phyloP scores from a whole-genome alignment of 495 filamentous ascomycete species.

The Lasiosphaeria hispida region DNA sequence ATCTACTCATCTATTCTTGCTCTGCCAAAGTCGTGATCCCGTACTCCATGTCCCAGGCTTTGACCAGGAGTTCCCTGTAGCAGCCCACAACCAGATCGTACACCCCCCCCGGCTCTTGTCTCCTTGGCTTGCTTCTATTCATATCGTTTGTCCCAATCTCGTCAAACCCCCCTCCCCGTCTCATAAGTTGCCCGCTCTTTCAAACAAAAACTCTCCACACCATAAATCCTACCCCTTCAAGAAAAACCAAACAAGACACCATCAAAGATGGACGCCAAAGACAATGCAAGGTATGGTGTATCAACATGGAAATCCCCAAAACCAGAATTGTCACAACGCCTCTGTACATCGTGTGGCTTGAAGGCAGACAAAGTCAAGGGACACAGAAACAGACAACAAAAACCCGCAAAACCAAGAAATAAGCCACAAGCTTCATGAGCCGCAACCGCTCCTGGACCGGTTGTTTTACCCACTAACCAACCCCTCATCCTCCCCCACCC shows the following conservation, averaged over 20 bases:
- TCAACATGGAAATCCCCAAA: too few relatives aligned
- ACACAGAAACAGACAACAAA: not conserved
- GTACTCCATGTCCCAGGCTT: too few relatives aligned
- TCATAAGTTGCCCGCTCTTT: not conserved
- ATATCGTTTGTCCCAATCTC: slow-evolving; percentile 7
- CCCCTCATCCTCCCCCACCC: slow-evolving; percentile 32
- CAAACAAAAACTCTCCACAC: not conserved
- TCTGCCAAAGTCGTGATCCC: not conserved
- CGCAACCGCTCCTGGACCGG: not conserved
- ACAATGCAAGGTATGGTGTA: not conserved
- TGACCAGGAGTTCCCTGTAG: too few relatives aligned
- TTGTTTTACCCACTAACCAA: slow-evolving; percentile 36
- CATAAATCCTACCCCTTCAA: not conserved
- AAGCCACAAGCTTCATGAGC: not conserved
- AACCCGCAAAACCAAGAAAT: not conserved
- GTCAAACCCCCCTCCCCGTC: not conserved
- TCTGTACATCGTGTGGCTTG: not conserved
- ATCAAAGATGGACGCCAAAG: not conserved
- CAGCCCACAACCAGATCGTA: too few relatives aligned
- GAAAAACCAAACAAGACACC: not conserved
- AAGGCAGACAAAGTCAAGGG: not conserved
- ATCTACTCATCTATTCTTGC: not conserved
- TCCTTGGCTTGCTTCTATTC: not conserved
- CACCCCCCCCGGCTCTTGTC: not conserved
- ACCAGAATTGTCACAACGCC: not conserved